These are phyloP conservation scores for Lactarius psammicola DNA, from an alignment of 768 basidiomycete genomes.

Conservation along the genomic window DNA sequence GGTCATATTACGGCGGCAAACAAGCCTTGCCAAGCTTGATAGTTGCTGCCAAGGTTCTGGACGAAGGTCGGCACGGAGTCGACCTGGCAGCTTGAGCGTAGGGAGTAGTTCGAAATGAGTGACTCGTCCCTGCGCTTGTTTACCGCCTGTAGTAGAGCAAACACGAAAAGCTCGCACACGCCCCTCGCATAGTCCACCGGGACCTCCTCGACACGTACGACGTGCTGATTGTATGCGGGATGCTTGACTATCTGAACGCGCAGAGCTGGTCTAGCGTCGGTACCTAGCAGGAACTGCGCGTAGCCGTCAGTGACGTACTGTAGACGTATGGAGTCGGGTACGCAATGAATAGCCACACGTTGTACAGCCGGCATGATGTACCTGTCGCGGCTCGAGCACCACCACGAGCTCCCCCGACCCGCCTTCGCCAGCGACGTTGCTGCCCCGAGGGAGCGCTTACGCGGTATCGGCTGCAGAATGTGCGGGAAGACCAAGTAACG, in stretches of 20 bases:
- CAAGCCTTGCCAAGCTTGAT: too few relatives aligned
- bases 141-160: background rate
- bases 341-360: background rate
- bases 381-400: background rate
- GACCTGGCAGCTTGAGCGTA: background rate
- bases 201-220: too few relatives aligned
- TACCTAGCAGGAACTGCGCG: background rate
- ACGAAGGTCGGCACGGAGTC: background rate
- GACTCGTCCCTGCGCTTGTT: background rate
- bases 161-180: background rate
- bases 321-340: background rate
- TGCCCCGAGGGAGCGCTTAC: background rate
- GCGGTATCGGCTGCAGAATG: background rate
- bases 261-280: too few relatives aligned
- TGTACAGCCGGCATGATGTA: too few relatives aligned
- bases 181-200: too few relatives aligned
- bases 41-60: background rate
- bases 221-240: background rate
- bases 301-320: background rate
- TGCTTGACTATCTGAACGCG: too few relatives aligned
- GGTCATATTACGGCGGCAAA: background rate
- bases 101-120: background rate
- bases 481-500: background rate
- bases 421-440: background rate
- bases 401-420: background rate